phyloP scores from a whole-genome alignment of 1,284 basidiomycete species.

The Rhodotorula sp. region DNA sequence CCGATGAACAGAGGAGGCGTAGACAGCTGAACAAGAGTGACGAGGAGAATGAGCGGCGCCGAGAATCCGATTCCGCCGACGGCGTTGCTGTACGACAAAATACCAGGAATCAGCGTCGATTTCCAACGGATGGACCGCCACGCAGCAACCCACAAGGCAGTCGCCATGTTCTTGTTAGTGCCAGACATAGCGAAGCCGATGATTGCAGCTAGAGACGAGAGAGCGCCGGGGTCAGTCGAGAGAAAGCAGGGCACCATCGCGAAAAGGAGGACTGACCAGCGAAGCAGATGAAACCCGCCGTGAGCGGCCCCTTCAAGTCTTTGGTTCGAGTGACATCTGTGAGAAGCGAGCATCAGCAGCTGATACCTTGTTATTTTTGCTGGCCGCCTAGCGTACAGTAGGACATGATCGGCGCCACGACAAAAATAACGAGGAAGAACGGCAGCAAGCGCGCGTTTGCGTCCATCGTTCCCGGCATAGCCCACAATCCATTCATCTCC shows the following conservation, averaged over 20 bases:
- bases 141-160: conserved; percentile 3
- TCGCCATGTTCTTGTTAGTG: conserved; percentile 15
- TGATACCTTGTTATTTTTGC: background rate
- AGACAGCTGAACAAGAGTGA: conserved; percentile 28
- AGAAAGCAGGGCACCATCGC: too few relatives aligned
- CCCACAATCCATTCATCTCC: conserved; percentile 17
- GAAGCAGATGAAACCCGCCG: conserved; percentile 20
- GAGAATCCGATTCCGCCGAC: conserved; percentile 30
- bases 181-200: conserved; percentile 3
- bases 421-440: conserved; percentile 27
- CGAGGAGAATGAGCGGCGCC: conserved; percentile 29
- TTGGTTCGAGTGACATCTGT: conserved; percentile 11
- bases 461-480: conserved; percentile 14
- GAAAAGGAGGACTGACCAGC: background rate
- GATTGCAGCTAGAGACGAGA: background rate
- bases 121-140: too few relatives aligned
- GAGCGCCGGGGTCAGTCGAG: background rate
- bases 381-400: background rate
- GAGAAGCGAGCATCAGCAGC: background rate
- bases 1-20: conserved; percentile 32
- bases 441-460: conserved; percentile 23
- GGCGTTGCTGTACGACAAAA: conserved; percentile 5
- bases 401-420: conserved; percentile 20
- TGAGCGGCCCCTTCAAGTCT: conserved; percentile 29
- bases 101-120: background rate